Evolutionary conservation across 768 basidiomycete genomes (phyloP), one percentile per base, ranked within the genome.

Genomic region (Gelatoporia subvermispora): DNA sequence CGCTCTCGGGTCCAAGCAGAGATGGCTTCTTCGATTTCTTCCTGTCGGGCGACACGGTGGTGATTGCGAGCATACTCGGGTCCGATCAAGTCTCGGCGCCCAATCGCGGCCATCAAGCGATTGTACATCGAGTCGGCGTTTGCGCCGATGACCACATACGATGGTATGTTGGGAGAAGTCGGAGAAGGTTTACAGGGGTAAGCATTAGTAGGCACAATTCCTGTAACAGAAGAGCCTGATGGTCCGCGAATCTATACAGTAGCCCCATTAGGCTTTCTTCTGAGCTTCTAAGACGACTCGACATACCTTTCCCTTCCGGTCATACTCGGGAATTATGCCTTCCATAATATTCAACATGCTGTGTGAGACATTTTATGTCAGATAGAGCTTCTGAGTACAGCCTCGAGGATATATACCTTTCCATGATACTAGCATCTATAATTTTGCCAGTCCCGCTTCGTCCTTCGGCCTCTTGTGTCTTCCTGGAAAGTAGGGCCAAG

Each of bases 271-370:
- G 34, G 15, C 3, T 31, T 17, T 35, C 35, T 41, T 38, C 48
- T n/a, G 21, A 35, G 15, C 17, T 21, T n/a, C n/a, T n/a, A n/a
- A n/a, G n/a, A n/a, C n/a, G 28, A 31, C 13, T 31, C 35, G 25
- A 7, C 11, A 60, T 37, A 81, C 82, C 67, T 81, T 83, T 48
- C 77, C 77, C 61, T 82, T 85, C 45, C 84, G 79, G 60, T 85
- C 82, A 48, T 82, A 85, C 63, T 84, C 85, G 10, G 85, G 85
- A 41, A 85, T 79, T 49, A 87, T 79, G 2, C 85, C 84, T 57
- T 86, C 85, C 85, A 85, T 87, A 41, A 85, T 64, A 57, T 85
- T 87, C 4, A 86, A 65, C 84, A 86, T 85, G 57, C 84, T 86
- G 48, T 5, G 21, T 3, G 39, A 9, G 31, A 21, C 37, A 11